Conservation (phyloP, 257 asterid genomes). For the Solanum sitiens region DNA sequence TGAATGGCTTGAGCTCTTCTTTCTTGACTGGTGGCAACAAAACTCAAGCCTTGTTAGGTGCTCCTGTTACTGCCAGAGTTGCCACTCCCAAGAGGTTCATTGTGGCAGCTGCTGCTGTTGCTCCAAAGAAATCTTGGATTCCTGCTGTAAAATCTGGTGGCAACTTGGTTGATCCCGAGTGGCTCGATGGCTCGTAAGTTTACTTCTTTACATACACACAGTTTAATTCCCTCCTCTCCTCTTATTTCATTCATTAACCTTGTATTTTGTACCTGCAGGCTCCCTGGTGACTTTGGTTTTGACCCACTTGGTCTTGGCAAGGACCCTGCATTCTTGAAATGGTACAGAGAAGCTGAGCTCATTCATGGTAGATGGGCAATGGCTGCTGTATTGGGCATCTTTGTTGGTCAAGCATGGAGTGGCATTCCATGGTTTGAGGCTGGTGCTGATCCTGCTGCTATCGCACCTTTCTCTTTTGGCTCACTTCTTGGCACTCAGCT, state of each 20-base stretch:
- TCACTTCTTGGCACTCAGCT: conserved; percentile 86
- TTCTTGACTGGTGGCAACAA: conserved; percentile 77
- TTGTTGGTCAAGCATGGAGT: conserved; percentile 89
- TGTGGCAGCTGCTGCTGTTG: conserved; percentile 48
- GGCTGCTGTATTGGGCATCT: conserved; percentile 88
- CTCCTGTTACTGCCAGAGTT: conserved; percentile 32
- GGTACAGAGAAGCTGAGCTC: conserved; percentile 99
- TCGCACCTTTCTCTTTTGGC: conserved; percentile 94
- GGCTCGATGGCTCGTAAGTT: conserved; percentile 99
- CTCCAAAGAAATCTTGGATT: conserved; percentile 85
- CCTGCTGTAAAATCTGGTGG: conserved; percentile 75
- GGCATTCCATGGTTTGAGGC: conserved; percentile 97
- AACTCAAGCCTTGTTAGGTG: conserved; percentile 43
- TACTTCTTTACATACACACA: not conserved
- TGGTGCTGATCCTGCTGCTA: conserved; percentile 88
- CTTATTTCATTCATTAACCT: not conserved
- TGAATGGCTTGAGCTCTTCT: conserved; percentile 62
- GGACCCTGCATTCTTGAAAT: conserved; percentile 91
- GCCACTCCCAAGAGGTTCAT: conserved; percentile 39
- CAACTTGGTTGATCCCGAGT: conserved; percentile 69
- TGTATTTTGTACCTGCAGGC: conserved; percentile 24
- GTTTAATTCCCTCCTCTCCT: not conserved
- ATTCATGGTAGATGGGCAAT: conserved; percentile 99
- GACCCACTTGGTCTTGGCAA: conserved; percentile 94
- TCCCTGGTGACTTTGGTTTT: conserved; percentile 91